These are phyloP conservation scores for Rauvolfia tetraphylla DNA, from an alignment of 257 asterid species.

Conservation along the genomic window DNA sequence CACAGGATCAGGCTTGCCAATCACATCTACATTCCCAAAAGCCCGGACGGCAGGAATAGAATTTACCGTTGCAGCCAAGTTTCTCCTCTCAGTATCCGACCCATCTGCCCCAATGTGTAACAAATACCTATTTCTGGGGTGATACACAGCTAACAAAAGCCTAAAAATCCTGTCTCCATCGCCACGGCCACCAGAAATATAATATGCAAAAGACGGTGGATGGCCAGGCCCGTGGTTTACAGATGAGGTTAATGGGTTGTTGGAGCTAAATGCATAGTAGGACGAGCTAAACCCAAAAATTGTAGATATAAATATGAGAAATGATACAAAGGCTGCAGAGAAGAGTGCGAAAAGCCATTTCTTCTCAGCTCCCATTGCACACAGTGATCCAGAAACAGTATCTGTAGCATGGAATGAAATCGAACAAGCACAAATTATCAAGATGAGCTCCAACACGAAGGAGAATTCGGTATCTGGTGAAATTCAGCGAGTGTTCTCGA, in stretches of 20 bases:
- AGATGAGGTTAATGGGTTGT: conserved; percentile 51
- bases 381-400: conserved; percentile 10
- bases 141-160: conserved; percentile 82
- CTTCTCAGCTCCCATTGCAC: conserved; percentile 66
- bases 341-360: conserved; percentile 94
- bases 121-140: conserved; percentile 93
- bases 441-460: neutral
- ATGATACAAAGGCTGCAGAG: conserved; percentile 75
- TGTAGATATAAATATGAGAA: conserved; percentile 63
- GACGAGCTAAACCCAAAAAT: conserved; percentile 84
- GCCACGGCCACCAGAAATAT: conserved; percentile 76
- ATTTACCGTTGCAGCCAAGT: conserved; percentile 58
- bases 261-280: conserved; percentile 53
- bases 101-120: conserved; percentile 81
- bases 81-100: conserved; percentile 63
- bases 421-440: conserved; percentile 3
- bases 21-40: conserved; percentile 90
- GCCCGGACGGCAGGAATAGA: conserved; percentile 74
- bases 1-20: conserved; percentile 94
- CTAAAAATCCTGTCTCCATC: conserved; percentile 77
- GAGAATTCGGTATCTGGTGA: neutral
- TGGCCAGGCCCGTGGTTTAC: conserved; percentile 69
- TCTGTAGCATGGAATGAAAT: conserved; percentile 23
- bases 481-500: neutral
- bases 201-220: conserved; percentile 85